Base-by-base conservation (phyloP, 768 basidiomycete species). In the Suillus tomentosus region DNA sequence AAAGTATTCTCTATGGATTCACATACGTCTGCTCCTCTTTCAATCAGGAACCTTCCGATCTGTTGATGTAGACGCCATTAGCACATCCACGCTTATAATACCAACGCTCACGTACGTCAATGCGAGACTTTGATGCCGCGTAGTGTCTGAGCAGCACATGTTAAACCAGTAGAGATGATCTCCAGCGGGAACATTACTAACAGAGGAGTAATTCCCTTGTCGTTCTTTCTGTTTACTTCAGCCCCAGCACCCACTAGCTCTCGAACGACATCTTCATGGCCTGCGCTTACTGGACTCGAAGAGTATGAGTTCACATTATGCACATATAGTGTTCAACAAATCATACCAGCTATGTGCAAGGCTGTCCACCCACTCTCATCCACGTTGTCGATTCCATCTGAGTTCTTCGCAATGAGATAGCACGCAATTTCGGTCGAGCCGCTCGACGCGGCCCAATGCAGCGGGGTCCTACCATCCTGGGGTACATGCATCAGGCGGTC, bases 21-120 rank as follows among this genome's bases (percentile, higher is more conserved):
- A 84, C 94, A 72, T 79, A 96, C 96, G 74, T 97, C 94, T 67
- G 96, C 96, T 64, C 95, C 95, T 74, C 92, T 85, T 61, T 87
- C 80, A 71, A 98, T 90, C 66, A 98, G 80, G 43, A 92, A 82
- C 77, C 84, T 89, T 68, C 94, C 95, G 76, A 96, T 94, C 95
- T 98, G 74, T 63, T 72, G 65, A 66, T 67, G 71, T 54, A 53
- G 74, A 78, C 70, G 79, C 39, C 19, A 22, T 71, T 69, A 68
- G 5, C 24, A 67, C 58, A 67, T 61, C 61, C 60, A 62, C 63
- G 65, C 66, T 67, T 66, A 64, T 65, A 71, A 68, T 64, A 56
- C 73, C 71, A 71, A 69, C 76, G 69, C 78, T 5, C 15, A 36
- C 43, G 62, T 71, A 92, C 94, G 72, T 94, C 91, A 66, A 94